Conservation (phyloP, 305 asterid species). For the Solanum hybrid region DNA sequence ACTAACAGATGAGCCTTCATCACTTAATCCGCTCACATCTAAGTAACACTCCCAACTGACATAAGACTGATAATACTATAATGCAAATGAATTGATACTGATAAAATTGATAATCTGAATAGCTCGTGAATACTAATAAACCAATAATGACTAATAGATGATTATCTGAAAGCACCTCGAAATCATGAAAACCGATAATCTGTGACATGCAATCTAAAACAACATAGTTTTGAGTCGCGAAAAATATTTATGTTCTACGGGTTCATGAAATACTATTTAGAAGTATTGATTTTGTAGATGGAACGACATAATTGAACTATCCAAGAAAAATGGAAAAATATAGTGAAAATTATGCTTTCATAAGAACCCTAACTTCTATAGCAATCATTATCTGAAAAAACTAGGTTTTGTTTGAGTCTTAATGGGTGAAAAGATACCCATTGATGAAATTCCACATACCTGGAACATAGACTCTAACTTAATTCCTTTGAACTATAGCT, state of each 20-base stretch:
- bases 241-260: background rate
- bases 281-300: background rate
- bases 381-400: background rate
- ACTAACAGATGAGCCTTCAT: too few species aligned
- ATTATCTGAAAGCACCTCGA: background rate
- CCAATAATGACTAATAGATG: too few species aligned
- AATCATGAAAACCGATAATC: too few species aligned
- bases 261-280: background rate
- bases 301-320: too few species aligned
- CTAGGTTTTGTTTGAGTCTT: too few species aligned
- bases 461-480: background rate
- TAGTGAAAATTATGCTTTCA: background rate
- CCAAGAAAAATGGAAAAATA: background rate
- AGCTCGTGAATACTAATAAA: background rate
- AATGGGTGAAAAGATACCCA: background rate
- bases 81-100: background rate
- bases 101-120: background rate
- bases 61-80: background rate
- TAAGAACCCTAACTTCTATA: background rate
- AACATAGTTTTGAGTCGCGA: background rate
- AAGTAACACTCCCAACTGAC: background rate
- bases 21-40: too few species aligned
- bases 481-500: background rate
- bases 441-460: background rate
- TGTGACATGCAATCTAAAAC: background rate